Percentiles rank a stretch among this genome's conserved stretches.
phyloP scores from a whole-genome alignment of 2,329 filamentous ascomycete species.

The Beauveria pseudobassiana region DNA sequence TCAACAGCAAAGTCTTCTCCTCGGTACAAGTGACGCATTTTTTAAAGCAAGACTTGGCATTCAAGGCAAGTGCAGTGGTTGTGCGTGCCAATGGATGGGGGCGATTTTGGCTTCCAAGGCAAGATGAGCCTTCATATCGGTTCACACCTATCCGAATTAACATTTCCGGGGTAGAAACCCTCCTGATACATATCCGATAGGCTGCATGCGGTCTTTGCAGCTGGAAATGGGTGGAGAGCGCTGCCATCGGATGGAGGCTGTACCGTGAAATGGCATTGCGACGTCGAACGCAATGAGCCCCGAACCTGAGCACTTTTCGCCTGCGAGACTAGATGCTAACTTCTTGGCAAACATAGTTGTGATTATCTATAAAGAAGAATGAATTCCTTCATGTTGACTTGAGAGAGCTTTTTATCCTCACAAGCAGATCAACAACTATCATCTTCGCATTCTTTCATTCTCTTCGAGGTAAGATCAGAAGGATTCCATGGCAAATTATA shows the following conservation, averaged over 20 bases:
- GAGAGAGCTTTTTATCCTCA: constrained; percentile 13
- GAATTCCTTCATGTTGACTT: background rate
- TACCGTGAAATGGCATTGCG: constrained; percentile 4
- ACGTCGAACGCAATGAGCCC: background rate
- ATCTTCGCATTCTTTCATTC: constrained; percentile 4
- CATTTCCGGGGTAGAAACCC: constrained; percentile 5
- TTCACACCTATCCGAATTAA: constrained; percentile 7
- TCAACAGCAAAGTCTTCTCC: background rate
- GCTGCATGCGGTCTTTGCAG: background rate
- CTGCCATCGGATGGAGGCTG: background rate
- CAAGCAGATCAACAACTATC: constrained; percentile 4
- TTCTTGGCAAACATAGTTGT: background rate
- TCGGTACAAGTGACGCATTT: background rate
- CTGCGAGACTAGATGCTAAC: background rate
- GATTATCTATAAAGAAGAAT: background rate
- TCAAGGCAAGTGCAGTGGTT: background rate
- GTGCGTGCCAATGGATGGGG: background rate
- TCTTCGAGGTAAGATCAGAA: constrained; percentile 5
- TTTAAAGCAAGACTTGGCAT: background rate
- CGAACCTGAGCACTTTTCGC: too few species aligned
- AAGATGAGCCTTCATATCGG: constrained; percentile 9
- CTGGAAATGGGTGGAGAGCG: background rate
- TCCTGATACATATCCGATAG: constrained; percentile 3
- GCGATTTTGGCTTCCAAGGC: background rate
- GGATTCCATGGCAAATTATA: background rate